Evolutionary conservation across 768 basidiomycete genomes (phyloP).

Genomic region (Phanerochaete sordida): DNA sequence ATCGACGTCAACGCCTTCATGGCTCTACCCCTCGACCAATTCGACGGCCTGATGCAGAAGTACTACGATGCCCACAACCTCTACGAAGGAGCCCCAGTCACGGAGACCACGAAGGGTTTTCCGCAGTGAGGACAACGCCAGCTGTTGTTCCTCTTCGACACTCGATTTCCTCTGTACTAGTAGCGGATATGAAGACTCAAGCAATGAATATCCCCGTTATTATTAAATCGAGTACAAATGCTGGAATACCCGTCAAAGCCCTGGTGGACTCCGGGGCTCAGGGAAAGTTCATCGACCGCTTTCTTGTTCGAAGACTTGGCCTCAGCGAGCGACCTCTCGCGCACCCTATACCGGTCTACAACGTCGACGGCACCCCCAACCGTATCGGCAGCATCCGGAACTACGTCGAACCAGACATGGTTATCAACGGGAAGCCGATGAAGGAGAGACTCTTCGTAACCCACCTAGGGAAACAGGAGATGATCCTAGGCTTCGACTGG

Average conservation of each 20-base stretch:
- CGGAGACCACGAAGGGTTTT: too few relatives aligned
- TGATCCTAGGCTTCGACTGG: background rate
- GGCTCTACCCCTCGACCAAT: too few relatives aligned
- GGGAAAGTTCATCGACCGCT: background rate
- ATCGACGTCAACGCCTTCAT: too few relatives aligned
- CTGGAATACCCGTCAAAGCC: background rate
- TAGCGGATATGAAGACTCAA: too few relatives aligned
- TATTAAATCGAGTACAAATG: too few relatives aligned
- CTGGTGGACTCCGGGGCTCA: background rate
- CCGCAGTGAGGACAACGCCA: too few relatives aligned
- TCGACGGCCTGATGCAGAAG: too few relatives aligned
- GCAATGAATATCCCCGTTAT: too few relatives aligned
- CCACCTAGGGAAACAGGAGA: background rate
- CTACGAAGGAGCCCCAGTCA: too few relatives aligned
- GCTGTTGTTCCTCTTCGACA: too few relatives aligned
- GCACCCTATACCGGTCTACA: background rate
- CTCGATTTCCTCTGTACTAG: too few relatives aligned
- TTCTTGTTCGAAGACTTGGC: background rate
- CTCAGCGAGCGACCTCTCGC: background rate
- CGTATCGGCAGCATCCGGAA: background rate
- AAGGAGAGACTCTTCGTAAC: background rate
- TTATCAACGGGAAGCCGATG: background rate
- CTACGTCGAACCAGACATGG: background rate
- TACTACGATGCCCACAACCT: too few relatives aligned
- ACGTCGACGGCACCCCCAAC: background rate